Base-by-base conservation (phyloP, 371 early-diverging fungal genomes). In the Dipsacomyces acuminosporus region DNA sequence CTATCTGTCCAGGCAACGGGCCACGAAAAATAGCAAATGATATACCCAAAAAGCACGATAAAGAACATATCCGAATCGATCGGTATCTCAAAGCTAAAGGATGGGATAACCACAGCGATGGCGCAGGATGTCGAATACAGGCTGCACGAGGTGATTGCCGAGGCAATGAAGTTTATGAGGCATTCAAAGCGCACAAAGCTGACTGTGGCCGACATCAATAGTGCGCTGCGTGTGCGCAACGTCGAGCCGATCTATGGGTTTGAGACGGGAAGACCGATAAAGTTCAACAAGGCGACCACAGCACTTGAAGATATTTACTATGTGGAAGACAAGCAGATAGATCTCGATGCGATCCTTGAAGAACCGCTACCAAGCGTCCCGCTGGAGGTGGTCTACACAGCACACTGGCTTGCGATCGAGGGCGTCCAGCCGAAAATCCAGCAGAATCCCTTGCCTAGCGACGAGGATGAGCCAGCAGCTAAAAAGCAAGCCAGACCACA, bases 361-460 rank as follows among this genome's bases (percentile, higher is more conserved):
- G 82, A 84, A 21, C 93, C 96, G 0, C 76, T 99, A 15, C 99
- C 99, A 1, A 88, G 90, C 49, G 90, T 98, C 3, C 99, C 99
- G 1, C 75, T 88, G 21, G 93, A 94, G 47, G 83, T 90, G 0
- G 80, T 85, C 2, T 91, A 85, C 58, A 93, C 93, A 2, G 83
- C 85, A 64, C 74, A 61, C 49, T 71, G 60, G 64, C 84, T 99
- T 13, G 99, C 99, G 3, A 91, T 99, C 55, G 99, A 99, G 59
- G 99, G 99, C 19, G 96, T 98, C 4, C 99, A 99, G 72, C 99
- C 99, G 30, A 86, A 89, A 13, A 99, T 96, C 59, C 92, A 95
- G 23, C 98, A 99, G 75, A 99, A 99, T 66, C 99, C 99, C 19
- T 82, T 91, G 2, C 87, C 91, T 0, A 75, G 38, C 3, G 61